Conservation (phyloP, 202 grass and related monocot genomes). For the Thinopyrum obtusiflorum region DNA sequence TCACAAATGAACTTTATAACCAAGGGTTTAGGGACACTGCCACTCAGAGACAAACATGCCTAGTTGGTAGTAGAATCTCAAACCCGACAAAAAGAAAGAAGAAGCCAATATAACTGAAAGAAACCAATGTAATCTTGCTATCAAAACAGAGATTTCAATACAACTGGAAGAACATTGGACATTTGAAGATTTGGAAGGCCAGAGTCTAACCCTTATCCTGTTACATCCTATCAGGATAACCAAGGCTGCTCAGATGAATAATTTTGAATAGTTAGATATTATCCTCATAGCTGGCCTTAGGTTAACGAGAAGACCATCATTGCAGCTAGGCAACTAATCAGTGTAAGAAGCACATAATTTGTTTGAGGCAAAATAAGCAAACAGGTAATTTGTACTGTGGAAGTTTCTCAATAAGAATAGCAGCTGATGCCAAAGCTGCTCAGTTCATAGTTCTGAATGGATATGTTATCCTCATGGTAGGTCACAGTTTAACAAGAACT, state of each 20-base stretch:
- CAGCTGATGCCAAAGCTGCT: too few species aligned
- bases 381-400: background rate
- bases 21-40: too few species aligned
- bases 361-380: background rate
- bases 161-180: too few species aligned
- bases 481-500: background rate
- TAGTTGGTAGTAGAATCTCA: too few species aligned
- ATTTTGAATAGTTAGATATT: conserved; percentile 38
- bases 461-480: background rate
- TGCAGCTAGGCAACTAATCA: background rate
- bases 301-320: background rate
- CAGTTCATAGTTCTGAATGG: background rate
- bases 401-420: background rate
- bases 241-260: background rate
- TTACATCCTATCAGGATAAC: background rate
- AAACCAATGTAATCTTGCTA: too few species aligned
- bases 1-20: too few species aligned
- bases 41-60: too few species aligned
- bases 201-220: background rate
- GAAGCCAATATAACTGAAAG: too few species aligned
- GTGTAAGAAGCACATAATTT: background rate
- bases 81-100: too few species aligned
- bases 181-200: too few species aligned
- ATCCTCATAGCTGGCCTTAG: conserved; percentile 15
- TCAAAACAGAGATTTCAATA: too few species aligned